phyloP scores from a whole-genome alignment of 768 basidiomycete genomes.

The Serpula lacrymans region DNA sequence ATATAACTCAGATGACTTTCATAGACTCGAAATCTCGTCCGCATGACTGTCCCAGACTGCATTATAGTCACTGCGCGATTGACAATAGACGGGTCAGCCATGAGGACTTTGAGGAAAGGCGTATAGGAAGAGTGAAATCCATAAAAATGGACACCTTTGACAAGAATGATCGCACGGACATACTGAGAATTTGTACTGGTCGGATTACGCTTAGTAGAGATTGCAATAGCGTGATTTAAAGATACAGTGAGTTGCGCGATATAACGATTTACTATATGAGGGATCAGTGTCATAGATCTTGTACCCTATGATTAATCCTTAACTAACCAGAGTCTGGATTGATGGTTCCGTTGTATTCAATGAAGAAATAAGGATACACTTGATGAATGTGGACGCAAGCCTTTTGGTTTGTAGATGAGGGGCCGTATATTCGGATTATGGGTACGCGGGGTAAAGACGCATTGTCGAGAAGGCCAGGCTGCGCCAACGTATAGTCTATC shows the following conservation, averaged over 20 bases:
- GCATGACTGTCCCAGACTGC: conserved; percentile 80
- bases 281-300: conserved; percentile 1
- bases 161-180: conserved; percentile 74
- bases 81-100: conserved; percentile 67
- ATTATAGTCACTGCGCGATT: conserved; percentile 73
- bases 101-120: conserved; percentile 85
- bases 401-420: conserved; percentile 71
- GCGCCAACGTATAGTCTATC: conserved; percentile 62
- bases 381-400: conserved; percentile 91
- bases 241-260: conserved; percentile 66
- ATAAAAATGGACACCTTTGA: conserved; percentile 96
- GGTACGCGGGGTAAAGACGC: conserved; percentile 63
- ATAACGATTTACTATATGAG: conserved; percentile 64
- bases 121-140: conserved; percentile 84
- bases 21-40: conserved; percentile 71
- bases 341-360: conserved; percentile 74
- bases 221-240: conserved; percentile 81
- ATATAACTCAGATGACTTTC: conserved; percentile 89
- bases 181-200: conserved; percentile 53
- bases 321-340: conserved; percentile 59
- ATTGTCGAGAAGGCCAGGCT: conserved; percentile 64
- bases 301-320: conserved; percentile 7
- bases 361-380: conserved; percentile 90
- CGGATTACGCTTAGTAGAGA: conserved; percentile 76
- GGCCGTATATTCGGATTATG: conserved; percentile 82